Evolutionary conservation across 768 basidiomycete genomes (phyloP), one percentile per base, ranked within the genome.

Genomic region (Kwoniella sp.): DNA sequence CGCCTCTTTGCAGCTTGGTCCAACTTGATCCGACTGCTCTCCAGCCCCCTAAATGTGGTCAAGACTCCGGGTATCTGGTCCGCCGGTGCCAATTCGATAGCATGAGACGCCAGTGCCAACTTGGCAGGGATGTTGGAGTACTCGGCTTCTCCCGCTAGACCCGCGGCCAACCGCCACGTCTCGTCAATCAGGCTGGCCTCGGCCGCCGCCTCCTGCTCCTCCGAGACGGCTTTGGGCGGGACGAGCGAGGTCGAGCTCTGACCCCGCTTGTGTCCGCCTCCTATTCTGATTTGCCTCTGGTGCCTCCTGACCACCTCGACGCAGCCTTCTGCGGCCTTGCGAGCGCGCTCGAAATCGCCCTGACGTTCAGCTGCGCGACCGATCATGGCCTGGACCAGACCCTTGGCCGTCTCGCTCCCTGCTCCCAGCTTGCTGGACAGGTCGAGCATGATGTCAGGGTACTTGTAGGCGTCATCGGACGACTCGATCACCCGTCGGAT

Each of bases 391-490:
- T 89, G 79, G 1, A 84, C 80, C 65, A 88, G 86, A 12, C 56
- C 60, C 20, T 51, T 37, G 8, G 44, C 57, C 17, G 55, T 83
- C 58, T 93, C 85, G 28, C 53, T 59, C 45, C 81, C 70, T 75
- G 80, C 89, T 0, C 93, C 92, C 7, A 99, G 83, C 75, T 93
- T 95, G 74, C 83, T 78, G 14, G 85, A 82, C 29, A 99, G 82
- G 43, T 96, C 92, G 17, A 98, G 80, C 42, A 99, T 84, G 51
- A 98, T 86, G 64, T 92, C 85, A 0, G 87, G 83, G 69, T 98
- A 90, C 57, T 87, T 88, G 76, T 90, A 93, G 2, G 91, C 89
- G 46, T 90, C 87, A 57, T 77, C 79, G 53, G 88, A 92, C 66
- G 83, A 83, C 7, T 86, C 84, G 25, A 99, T 81, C 34, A 99